These are phyloP conservation scores for Tricholoma matsutake DNA, from an alignment of 768 basidiomycete genomes.

Conservation along the genomic window DNA sequence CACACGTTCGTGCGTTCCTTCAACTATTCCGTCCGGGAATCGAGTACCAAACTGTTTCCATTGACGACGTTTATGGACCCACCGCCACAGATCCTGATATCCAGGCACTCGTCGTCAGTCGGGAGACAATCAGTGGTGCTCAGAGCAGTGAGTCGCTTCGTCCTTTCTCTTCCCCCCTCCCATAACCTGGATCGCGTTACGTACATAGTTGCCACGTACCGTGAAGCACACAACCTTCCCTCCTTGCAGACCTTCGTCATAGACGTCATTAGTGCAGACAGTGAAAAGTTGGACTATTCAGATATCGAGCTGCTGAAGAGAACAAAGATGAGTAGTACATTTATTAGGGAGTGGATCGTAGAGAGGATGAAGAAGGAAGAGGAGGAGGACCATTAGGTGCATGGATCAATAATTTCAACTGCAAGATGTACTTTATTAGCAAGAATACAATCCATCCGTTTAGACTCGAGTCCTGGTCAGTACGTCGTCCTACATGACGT, in stretches of 20 bases:
- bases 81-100: slow-evolving; percentile 84
- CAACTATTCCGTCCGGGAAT: slow-evolving; percentile 65
- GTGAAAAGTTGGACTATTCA: slow-evolving; percentile 53
- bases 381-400: slow-evolving; percentile 7
- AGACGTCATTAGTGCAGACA: slow-evolving; percentile 80
- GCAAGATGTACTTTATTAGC: no score
- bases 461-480: no score
- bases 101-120: slow-evolving; percentile 90
- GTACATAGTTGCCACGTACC: slow-evolving; percentile 57
- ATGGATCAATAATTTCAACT: no score
- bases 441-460: no score
- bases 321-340: slow-evolving; percentile 93
- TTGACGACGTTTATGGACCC: slow-evolving; percentile 88
- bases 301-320: slow-evolving; percentile 69
- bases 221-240: slow-evolving; percentile 54
- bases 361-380: slow-evolving; percentile 25
- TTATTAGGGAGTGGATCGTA: slow-evolving; percentile 86
- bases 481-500: no score
- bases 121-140: slow-evolving; percentile 81
- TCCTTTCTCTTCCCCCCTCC: neutral
- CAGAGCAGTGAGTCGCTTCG: slow-evolving; percentile 53
- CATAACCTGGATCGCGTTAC: neutral
- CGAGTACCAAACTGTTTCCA: slow-evolving; percentile 64
- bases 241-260: slow-evolving; percentile 71
- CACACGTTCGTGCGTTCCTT: slow-evolving; percentile 65